A percentile compares a stretch with the other conserved stretches of the same genome.
These are phyloP conservation scores for Fusarium equiseti DNA, from an alignment of 2,329 filamentous ascomycete genomes.

Conservation along the genomic window DNA sequence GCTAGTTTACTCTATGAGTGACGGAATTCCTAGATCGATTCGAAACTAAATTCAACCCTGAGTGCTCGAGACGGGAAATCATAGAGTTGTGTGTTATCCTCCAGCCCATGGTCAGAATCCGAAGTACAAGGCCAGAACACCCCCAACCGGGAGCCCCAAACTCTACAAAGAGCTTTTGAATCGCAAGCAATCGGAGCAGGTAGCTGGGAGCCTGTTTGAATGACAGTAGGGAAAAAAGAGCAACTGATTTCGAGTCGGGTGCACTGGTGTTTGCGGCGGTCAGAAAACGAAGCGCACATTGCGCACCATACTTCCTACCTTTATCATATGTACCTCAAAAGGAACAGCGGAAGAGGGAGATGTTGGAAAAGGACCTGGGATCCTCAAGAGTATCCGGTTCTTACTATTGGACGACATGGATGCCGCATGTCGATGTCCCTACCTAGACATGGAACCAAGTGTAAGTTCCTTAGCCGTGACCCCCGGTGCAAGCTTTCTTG, in stretches of 20 bases:
- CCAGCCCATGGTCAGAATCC: background rate
- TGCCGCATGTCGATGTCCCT: background rate
- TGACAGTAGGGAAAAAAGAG: background rate
- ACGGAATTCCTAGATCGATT: background rate
- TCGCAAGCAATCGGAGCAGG: rapidly evolving
- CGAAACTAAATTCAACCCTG: background rate
- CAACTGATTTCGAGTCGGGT: background rate
- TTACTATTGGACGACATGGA: background rate
- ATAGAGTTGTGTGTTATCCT: background rate
- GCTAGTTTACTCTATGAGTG: background rate
- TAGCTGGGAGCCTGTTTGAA: background rate
- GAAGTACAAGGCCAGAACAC: background rate
- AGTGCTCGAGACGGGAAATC: background rate
- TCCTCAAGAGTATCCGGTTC: background rate
- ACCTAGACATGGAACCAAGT: background rate
- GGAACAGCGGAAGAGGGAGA: background rate
- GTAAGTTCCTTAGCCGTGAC: background rate
- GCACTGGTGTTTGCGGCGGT: background rate
- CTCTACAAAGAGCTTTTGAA: background rate
- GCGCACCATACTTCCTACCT: background rate
- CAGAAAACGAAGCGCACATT: background rate
- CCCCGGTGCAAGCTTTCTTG: background rate
- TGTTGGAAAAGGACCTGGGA: background rate
- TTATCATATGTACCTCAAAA: background rate
- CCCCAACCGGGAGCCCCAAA: background rate